phyloP scores from a whole-genome alignment of 2,329 filamentous ascomycete genomes.

The Leptographium wingfieldii region DNA sequence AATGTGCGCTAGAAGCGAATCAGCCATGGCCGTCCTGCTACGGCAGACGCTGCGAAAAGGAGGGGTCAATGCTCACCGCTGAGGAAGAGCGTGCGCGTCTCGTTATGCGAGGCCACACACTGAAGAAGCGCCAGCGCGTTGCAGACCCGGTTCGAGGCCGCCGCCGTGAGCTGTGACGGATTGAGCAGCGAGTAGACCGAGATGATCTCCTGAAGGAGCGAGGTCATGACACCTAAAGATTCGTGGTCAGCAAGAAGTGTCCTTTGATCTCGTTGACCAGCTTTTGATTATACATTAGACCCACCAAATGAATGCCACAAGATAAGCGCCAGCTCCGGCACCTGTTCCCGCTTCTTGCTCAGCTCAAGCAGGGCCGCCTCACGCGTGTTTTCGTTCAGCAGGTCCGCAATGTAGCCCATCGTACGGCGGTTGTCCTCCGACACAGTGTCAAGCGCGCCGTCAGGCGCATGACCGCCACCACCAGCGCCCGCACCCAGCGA shows the following conservation, averaged over 20 bases:
- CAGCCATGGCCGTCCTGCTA: too few relatives aligned
- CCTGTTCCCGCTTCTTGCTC: constrained; percentile 97
- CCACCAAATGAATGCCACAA: constrained; percentile 97
- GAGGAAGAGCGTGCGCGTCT: constrained; percentile 85
- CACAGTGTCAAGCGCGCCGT: constrained; percentile 48
- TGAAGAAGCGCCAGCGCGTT: constrained; percentile 92
- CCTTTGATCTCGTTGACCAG: neutral
- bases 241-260: neutral
- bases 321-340: constrained; percentile 89
- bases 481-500: constrained; percentile 27
- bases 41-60: neutral
- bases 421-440: constrained; percentile 87
- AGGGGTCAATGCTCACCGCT: constrained; percentile 49
- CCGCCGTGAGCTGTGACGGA: constrained; percentile 89
- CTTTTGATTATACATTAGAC: constrained; percentile 16
- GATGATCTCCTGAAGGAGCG: constrained; percentile 93
- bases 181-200: constrained; percentile 95
- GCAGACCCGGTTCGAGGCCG: constrained; percentile 94
- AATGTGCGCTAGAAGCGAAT: constrained; percentile 61
- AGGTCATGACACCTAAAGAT: constrained; percentile 82
- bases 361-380: constrained; percentile 88
- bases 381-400: constrained; percentile 74
- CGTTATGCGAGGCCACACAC: constrained; percentile 94
- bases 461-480: constrained; percentile 33
- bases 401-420: constrained; percentile 83